Conservation (phyloP, 2,329 filamentous ascomycete species). For the Cadophora sp. region DNA sequence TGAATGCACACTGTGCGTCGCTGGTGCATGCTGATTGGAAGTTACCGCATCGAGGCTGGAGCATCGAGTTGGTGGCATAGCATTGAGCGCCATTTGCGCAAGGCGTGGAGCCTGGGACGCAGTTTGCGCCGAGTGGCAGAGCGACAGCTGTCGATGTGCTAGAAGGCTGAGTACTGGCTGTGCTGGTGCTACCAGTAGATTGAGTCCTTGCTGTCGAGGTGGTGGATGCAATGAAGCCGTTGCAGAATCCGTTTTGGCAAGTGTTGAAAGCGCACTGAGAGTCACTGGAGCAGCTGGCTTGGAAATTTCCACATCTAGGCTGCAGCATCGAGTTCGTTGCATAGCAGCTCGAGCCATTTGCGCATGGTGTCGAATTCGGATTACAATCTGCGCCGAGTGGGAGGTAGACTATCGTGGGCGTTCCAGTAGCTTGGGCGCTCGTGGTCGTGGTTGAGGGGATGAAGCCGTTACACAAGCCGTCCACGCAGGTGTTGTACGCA, state of each 20-base stretch:
- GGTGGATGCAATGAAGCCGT: slow-evolving; percentile 19
- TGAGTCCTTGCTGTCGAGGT: background rate
- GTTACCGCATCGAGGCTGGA: slow-evolving; percentile 29
- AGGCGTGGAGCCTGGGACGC: slow-evolving; percentile 17
- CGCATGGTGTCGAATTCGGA: slow-evolving; percentile 26
- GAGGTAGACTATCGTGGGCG: slow-evolving; percentile 14
- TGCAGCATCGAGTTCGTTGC: slow-evolving; percentile 21
- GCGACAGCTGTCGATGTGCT: slow-evolving; percentile 16
- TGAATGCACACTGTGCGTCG: slow-evolving; percentile 31
- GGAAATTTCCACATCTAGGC: slow-evolving; percentile 30
- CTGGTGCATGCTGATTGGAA: slow-evolving; percentile 26
- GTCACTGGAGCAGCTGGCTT: slow-evolving; percentile 23
- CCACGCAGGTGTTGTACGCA: slow-evolving; percentile 30
- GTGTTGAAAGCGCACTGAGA: slow-evolving; percentile 34
- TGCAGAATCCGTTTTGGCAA: slow-evolving; percentile 28
- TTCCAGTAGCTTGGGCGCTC: background rate
- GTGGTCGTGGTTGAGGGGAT: slow-evolving; percentile 7
- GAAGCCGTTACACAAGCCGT: slow-evolving; percentile 28
- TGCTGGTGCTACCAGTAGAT: background rate
- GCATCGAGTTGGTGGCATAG: slow-evolving; percentile 24
- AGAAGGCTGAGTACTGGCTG: background rate
- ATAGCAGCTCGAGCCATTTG: slow-evolving; percentile 28
- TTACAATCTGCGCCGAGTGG: slow-evolving; percentile 24
- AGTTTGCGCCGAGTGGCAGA: slow-evolving; percentile 22
- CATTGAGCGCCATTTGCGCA: slow-evolving; percentile 31